Evolutionary conservation across 306 rosid genomes (phyloP).

Genomic region (Lathyrus tuberosus): DNA sequence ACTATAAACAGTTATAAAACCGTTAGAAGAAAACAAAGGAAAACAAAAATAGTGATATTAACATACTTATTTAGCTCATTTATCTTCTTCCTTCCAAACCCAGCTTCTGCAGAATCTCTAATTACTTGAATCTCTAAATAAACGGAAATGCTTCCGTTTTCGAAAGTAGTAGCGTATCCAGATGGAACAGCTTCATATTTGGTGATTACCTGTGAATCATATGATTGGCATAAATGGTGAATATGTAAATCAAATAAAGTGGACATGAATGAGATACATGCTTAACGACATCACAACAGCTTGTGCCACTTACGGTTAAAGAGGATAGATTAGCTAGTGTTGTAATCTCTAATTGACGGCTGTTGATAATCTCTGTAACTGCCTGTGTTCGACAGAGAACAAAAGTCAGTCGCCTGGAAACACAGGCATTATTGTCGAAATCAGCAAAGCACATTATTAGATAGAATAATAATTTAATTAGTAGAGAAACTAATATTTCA

Average conservation of each 20-base stretch:
- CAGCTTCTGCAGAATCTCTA: conserved; percentile 47
- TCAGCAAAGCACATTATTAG: conserved; percentile 23
- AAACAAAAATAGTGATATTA: conserved; percentile 4
- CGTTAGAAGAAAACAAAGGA: no score
- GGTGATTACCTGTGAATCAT: conserved; percentile 44
- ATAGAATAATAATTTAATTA: conserved; percentile 21
- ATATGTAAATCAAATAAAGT: background rate
- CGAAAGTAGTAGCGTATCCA: conserved; percentile 44
- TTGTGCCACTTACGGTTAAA: conserved; percentile 53
- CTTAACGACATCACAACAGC: conserved; percentile 16
- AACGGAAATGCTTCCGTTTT: conserved; percentile 51
- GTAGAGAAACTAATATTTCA: conserved; percentile 12
- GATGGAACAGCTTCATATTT: conserved; percentile 41
- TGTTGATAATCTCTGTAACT: conserved; percentile 40
- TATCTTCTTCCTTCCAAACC: conserved; percentile 49
- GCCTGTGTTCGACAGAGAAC: conserved; percentile 43
- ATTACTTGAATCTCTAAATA: conserved; percentile 49
- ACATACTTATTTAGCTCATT: conserved; percentile 51
- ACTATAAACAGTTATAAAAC: no score
- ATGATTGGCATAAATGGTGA: conserved; percentile 19
- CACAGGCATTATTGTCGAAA: conserved; percentile 11
- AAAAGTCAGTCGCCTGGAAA: conserved; percentile 50
- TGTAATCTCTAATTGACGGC: conserved; percentile 62
- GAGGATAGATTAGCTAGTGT: conserved; percentile 82
- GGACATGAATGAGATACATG: background rate